Base-by-base conservation (phyloP, 1,139 yeast genomes). In the Suhomyces taliae region DNA sequence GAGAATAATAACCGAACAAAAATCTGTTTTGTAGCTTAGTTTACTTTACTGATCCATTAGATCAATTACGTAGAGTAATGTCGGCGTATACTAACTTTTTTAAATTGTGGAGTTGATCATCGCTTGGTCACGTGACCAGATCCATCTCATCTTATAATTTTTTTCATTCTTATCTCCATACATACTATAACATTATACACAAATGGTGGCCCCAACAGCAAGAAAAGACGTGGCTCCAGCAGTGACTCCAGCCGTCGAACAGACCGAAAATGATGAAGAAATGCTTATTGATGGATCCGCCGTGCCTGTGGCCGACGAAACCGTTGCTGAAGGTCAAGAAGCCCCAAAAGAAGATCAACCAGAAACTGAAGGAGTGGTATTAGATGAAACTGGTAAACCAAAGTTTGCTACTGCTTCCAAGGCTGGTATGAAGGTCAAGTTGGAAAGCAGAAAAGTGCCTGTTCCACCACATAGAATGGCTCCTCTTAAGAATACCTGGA, bases 391-490 rank as follows among this genome's bases (percentile, higher is more conserved):
- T 51, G 99, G 98, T 39, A 87, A 89, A 60, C 98, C 98, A 41
- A 83, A 85, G 60, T 93, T 93, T 63, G 77, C 86, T 32, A 82
- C 95, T 6, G 95, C 91, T 29, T 76, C 85, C 12, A 76, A 79
- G 49, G 64, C 85, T 4, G 81, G 82, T n/a, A 78, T 76, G 70
- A 81, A 79, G 54, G 95, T 90, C 34, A 89, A 89, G 67, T 74
- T 85, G 50, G 97, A 90, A 66, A 78, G 86, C 49, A 81, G 98
- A 71, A 90, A 90, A 63, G 88, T 95, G 11, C 82, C 95, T 8
- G 95, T 93, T 34, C 99, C 99, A 35, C 98, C 97, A 32, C 98
- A 93, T 66, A 81, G 99, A 75, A 85, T 93, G 90, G 80, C 95
- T 1, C 98, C 99, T 11, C 78, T 93, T 59, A 87, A 90, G 66